Evolutionary conservation across 1,284 basidiomycete genomes (phyloP).

Genomic region (Golubevia pallescens): DNA sequence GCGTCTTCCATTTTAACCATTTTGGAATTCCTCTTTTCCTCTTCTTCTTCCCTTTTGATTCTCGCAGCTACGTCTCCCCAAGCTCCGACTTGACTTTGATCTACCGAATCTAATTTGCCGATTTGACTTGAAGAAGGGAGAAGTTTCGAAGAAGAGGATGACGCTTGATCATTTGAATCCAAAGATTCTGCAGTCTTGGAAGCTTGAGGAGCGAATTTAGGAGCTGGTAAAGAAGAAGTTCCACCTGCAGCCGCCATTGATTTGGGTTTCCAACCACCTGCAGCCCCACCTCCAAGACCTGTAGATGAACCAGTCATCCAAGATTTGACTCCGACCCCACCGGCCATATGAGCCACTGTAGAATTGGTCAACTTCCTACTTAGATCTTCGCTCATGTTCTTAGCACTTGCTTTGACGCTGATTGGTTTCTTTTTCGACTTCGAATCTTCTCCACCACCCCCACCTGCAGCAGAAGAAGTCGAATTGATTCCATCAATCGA

Average conservation of each 20-base stretch:
- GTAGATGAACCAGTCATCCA: conserved; percentile 15
- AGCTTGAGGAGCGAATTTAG: conserved; percentile 49
- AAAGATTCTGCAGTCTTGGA: conserved; percentile 1
- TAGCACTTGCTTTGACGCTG: conserved; percentile 34
- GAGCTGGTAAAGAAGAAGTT: conserved; percentile 30
- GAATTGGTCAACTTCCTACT: conserved; percentile 55
- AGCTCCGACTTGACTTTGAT: conserved; percentile 20
- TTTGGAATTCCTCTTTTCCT: conserved; percentile 38
- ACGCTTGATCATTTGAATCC: background rate
- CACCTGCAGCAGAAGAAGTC: conserved; percentile 4
- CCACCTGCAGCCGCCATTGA: conserved; percentile 2
- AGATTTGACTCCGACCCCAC: conserved; percentile 16
- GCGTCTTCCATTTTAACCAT: conserved; percentile 55
- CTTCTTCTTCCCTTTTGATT: conserved; percentile 47
- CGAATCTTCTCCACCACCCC: conserved; percentile 12
- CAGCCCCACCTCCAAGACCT: conserved; percentile 3
- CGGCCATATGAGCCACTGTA: conserved; percentile 50
- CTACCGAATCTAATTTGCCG: background rate
- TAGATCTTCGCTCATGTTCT: conserved; percentile 59
- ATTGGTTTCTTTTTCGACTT: conserved; percentile 31
- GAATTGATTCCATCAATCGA: conserved; percentile 18
- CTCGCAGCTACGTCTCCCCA: conserved; percentile 58
- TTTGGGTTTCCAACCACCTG: background rate
- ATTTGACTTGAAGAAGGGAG: background rate
- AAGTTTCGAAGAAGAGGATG: background rate